A percentile compares a stretch with the other conserved stretches of the same genome.
Evolutionary conservation across 23 red algal species (phyloP).

Genomic region (Porphyridium purpureum): DNA sequence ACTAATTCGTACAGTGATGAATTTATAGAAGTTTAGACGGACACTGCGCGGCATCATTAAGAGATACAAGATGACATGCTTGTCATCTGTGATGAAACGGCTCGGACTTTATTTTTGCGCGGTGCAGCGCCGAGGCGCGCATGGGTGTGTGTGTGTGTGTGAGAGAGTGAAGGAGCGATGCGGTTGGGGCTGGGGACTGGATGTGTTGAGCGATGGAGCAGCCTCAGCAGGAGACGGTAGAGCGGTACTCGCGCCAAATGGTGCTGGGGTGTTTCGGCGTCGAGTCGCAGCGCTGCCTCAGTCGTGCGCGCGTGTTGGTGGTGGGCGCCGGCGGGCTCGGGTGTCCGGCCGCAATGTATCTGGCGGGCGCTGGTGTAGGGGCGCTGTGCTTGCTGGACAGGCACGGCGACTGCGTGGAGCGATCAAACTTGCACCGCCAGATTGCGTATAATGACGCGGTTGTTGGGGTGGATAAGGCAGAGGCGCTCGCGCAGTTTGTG

Average conservation of each 20-base stretch:
- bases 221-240: background rate
- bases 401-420: constrained; percentile 48
- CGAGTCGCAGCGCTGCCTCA: constrained; percentile 14
- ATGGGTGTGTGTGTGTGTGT: too few species aligned
- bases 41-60: too few species aligned
- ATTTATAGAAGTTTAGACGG: too few species aligned
- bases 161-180: too few species aligned
- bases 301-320: constrained; percentile 37
- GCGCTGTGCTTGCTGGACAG: constrained; percentile 52
- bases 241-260: constrained; percentile 76
- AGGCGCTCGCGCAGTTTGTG: constrained; percentile 16
- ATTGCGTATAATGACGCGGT: constrained; percentile 20
- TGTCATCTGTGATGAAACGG: too few species aligned
- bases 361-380: constrained; percentile 82
- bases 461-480: constrained; percentile 35
- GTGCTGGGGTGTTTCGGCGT: constrained; percentile 55
- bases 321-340: constrained; percentile 78
- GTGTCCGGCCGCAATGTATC: constrained; percentile 79
- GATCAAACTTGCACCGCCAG: constrained; percentile 84
- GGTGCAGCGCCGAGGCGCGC: too few species aligned
- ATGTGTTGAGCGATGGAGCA: too few species aligned
- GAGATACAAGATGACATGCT: too few species aligned
- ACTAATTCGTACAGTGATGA: too few species aligned
- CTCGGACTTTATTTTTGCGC: too few species aligned
- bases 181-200: too few species aligned